Evolutionary conservation across 805 yeast genomes (phyloP).

Genomic region (Wickerhamomyces rabaulensis): DNA sequence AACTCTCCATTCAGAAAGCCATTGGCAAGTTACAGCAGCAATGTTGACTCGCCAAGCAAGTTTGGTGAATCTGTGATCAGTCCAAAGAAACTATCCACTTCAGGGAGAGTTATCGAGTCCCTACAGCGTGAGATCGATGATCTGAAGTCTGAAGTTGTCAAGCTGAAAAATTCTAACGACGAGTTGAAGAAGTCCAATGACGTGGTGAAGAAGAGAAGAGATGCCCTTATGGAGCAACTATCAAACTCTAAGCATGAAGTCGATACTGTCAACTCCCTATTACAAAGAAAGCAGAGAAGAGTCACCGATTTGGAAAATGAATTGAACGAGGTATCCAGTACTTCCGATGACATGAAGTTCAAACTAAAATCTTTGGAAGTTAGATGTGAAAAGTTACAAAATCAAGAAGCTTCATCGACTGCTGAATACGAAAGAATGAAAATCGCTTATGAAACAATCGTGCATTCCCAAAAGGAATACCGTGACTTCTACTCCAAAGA

Average conservation of each 20-base stretch:
- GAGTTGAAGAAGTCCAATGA: constrained; percentile 50
- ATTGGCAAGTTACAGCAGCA: constrained; percentile 4
- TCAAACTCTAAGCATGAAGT: constrained; percentile 73
- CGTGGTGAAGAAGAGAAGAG: constrained; percentile 42
- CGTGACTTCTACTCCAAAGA: constrained; percentile 43
- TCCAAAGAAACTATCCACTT: constrained; percentile 7
- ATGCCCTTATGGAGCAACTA: constrained; percentile 54
- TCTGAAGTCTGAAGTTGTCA: constrained; percentile 35
- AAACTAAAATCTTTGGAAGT: constrained; percentile 45
- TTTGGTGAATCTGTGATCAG: neutral
- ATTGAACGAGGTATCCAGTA: constrained; percentile 40
- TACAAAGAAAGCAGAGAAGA: constrained; percentile 67
- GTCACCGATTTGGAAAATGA: constrained; percentile 61
- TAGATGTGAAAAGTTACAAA: constrained; percentile 43
- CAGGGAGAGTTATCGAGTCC: constrained; percentile 35
- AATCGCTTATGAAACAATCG: constrained; percentile 52
- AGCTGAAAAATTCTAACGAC: constrained; percentile 41
- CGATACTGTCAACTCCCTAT: constrained; percentile 62
- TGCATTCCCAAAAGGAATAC: constrained; percentile 47
- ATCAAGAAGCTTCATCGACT: constrained; percentile 36
- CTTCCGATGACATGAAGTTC: constrained; percentile 43
- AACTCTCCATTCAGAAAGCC: constrained; percentile 10
- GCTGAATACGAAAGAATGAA: constrained; percentile 54
- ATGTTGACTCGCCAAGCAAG: neutral
- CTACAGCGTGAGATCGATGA: constrained; percentile 47